These are phyloP conservation scores for Candolleomyces eurysporus DNA, from an alignment of 768 basidiomycete genomes.

Conservation along the genomic window DNA sequence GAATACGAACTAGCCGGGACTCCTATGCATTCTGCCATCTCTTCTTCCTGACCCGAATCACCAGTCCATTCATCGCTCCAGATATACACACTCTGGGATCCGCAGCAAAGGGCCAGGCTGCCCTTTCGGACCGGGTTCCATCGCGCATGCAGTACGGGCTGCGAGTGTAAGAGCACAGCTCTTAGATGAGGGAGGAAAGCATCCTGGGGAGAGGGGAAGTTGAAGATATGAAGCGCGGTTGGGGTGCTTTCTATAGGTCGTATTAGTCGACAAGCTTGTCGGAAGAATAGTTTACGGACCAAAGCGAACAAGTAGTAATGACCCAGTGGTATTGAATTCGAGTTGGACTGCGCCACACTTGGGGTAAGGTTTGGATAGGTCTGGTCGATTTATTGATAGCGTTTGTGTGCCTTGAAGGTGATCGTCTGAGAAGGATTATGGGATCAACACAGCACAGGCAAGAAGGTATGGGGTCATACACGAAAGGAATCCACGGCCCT, in stretches of 20 bases:
- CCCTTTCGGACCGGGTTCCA: slow-evolving; percentile 90
- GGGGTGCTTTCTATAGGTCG: slow-evolving; percentile 55
- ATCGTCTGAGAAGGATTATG: slow-evolving; percentile 48
- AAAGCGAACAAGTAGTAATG: slow-evolving; percentile 68
- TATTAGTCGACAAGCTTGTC: slow-evolving; percentile 12
- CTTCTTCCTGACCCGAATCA: slow-evolving; percentile 55
- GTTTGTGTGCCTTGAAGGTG: slow-evolving; percentile 55
- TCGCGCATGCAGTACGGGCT: slow-evolving; percentile 59
- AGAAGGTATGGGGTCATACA: slow-evolving; percentile 47
- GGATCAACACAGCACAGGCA: not conserved
- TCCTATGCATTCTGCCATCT: slow-evolving; percentile 89
- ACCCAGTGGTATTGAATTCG: slow-evolving; percentile 80
- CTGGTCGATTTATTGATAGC: slow-evolving; percentile 48
- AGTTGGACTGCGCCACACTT: slow-evolving; percentile 71
- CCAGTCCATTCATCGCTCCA: slow-evolving; percentile 85
- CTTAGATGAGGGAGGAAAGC: slow-evolving; percentile 60
- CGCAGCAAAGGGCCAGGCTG: slow-evolving; percentile 65
- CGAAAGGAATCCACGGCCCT: slow-evolving; percentile 84
- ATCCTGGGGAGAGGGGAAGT: slow-evolving; percentile 63
- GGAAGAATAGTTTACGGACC: slow-evolving; percentile 40
- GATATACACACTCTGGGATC: slow-evolving; percentile 62
- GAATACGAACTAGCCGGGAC: slow-evolving; percentile 72
- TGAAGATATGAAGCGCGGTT: slow-evolving; percentile 63
- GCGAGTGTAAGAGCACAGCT: slow-evolving; percentile 63
- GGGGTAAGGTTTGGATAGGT: slow-evolving; percentile 60